Evolutionary conservation across 2,329 filamentous ascomycete species (phyloP).

Genomic region (Drechslera avenae): DNA sequence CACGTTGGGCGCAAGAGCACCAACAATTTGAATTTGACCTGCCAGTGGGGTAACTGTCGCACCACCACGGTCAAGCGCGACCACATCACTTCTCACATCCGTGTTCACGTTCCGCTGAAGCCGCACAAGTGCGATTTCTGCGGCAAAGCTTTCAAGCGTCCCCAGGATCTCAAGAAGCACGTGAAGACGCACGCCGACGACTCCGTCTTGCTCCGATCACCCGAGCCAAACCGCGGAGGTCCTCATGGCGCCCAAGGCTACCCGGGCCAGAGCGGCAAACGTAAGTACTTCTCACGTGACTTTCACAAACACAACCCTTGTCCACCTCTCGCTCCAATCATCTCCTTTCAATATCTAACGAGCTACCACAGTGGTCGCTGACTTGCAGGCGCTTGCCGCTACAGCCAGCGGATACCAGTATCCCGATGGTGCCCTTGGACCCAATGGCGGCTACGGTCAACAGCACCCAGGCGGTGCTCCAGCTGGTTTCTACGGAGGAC

Average conservation of each 20-base stretch:
- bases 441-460: constrained; percentile 49
- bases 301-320: not conserved
- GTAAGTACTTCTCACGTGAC: constrained; percentile 38
- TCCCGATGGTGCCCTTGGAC: constrained; percentile 48
- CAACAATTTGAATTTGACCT: constrained; percentile 96
- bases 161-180: constrained; percentile 98
- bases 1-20: constrained; percentile 99
- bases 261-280: constrained; percentile 46
- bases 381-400: constrained; percentile 56
- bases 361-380: constrained; percentile 49
- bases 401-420: constrained; percentile 57
- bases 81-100: constrained; percentile 98
- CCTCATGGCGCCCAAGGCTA: constrained; percentile 44
- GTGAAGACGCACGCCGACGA: constrained; percentile 99
- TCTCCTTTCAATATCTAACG: constrained; percentile 43
- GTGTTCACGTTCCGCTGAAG: constrained; percentile 97
- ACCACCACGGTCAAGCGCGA: constrained; percentile 98
- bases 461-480: constrained; percentile 59
- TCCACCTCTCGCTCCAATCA: constrained; percentile 2
- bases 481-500: constrained; percentile 59
- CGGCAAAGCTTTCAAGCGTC: constrained; percentile 98
- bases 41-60: constrained; percentile 94
- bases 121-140: constrained; percentile 99
- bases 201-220: constrained; percentile 73
- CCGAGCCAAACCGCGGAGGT: constrained; percentile 60